phyloP scores from a whole-genome alignment of 768 basidiomycete genomes.

The Suillus luteus region DNA sequence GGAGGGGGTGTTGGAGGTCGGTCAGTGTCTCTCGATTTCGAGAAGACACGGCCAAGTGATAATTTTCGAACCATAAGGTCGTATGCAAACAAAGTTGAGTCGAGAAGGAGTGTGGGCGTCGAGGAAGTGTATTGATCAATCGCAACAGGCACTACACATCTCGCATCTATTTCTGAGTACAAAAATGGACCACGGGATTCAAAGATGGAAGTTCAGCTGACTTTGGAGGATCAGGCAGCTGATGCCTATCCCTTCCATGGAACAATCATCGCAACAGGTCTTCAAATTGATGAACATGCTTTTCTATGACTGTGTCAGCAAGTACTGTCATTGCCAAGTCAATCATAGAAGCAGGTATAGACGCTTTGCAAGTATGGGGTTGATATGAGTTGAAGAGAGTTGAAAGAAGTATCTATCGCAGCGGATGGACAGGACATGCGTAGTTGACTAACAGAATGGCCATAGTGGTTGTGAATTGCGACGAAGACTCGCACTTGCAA shows the following conservation, averaged over 20 bases:
- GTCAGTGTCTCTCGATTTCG: slow-evolving; percentile 10
- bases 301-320: background rate
- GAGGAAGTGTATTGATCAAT: background rate
- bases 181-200: background rate
- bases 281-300: background rate
- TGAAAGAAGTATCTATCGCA: too few relatives aligned
- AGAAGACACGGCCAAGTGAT: slow-evolving; percentile 1
- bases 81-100: background rate
- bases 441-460: too few relatives aligned
- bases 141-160: background rate
- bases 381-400: too few relatives aligned
- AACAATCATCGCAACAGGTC: background rate
- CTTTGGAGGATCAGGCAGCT: background rate
- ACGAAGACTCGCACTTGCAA: too few relatives aligned
- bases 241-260: background rate
- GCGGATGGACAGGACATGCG: too few relatives aligned
- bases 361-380: too few relatives aligned
- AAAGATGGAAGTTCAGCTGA: background rate
- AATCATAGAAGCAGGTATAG: too few relatives aligned
- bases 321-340: background rate
- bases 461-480: too few relatives aligned
- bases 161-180: background rate
- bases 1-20: slow-evolving; percentile 18
- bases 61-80: slow-evolving; percentile 21
- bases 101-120: background rate